Evolutionary conservation across 805 yeast genomes (phyloP).

Genomic region (Tetrapisispora namnaoensis): DNA sequence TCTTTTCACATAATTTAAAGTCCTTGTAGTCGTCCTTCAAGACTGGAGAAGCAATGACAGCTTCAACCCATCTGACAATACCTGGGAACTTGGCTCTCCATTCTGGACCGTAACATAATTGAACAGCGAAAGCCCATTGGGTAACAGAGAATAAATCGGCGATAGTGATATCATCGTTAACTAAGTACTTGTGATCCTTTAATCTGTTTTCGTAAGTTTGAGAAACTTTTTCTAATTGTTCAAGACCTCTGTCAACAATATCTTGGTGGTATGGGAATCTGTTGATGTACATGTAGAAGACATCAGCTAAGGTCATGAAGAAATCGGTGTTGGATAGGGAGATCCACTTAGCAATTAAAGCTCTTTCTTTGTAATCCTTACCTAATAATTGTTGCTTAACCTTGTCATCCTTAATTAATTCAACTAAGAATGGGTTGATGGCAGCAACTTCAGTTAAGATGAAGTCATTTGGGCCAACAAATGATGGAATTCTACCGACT

Average conservation of each 20-base stretch:
- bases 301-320: constrained; percentile 36
- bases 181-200: constrained; percentile 52
- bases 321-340: constrained; percentile 66
- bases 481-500: constrained; percentile 55
- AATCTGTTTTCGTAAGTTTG: constrained; percentile 46
- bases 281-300: constrained; percentile 54
- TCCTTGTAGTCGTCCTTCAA: constrained; percentile 4
- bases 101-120: constrained; percentile 46
- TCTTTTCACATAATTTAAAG: constrained; percentile 3
- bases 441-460: constrained; percentile 64
- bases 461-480: constrained; percentile 64
- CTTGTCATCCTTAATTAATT: constrained; percentile 29
- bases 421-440: constrained; percentile 39
- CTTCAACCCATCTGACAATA: constrained; percentile 24
- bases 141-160: constrained; percentile 18
- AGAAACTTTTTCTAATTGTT: constrained; percentile 32
- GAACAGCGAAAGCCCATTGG: constrained; percentile 27
- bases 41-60: constrained; percentile 5
- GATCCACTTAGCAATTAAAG: constrained; percentile 55
- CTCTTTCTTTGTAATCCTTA: constrained; percentile 33
- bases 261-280: constrained; percentile 65
- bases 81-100: constrained; percentile 57
- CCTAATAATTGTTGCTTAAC: constrained; percentile 45
- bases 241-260: constrained; percentile 36
- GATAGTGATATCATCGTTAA: constrained; percentile 50